Evolutionary conservation across 331 rosid genomes (phyloP).

Genomic region (Telfairia occidentalis): DNA sequence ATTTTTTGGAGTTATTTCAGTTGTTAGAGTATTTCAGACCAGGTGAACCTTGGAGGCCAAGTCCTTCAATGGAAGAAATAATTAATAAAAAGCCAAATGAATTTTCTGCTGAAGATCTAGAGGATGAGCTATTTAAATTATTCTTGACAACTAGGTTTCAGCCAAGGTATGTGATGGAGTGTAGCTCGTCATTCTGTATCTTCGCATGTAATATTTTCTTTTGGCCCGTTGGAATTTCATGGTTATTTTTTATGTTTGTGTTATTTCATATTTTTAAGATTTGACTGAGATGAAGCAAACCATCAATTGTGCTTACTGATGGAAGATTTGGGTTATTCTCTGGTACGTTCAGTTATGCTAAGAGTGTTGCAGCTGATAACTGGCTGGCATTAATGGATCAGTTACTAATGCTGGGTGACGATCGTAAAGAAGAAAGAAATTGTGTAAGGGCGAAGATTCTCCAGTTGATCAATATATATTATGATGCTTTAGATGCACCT

Average conservation of each 20-base stretch:
- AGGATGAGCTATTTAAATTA: slow-evolving; percentile 41
- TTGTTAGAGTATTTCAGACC: slow-evolving; percentile 41
- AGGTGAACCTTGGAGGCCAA: slow-evolving; percentile 61
- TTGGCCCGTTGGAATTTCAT: background rate
- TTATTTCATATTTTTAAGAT: background rate
- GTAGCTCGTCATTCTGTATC: background rate
- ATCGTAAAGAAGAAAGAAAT: slow-evolving; percentile 19
- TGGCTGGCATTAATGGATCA: slow-evolving; percentile 67
- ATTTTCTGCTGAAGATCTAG: slow-evolving; percentile 28
- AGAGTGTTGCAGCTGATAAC: slow-evolving; percentile 45
- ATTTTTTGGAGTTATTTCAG: slow-evolving; percentile 40
- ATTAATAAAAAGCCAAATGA: slow-evolving; percentile 22
- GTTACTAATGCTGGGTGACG: slow-evolving; percentile 27
- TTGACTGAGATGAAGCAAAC: background rate
- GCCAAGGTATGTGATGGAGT: slow-evolving; percentile 44
- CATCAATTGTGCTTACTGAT: slow-evolving; percentile 1
- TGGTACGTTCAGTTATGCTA: slow-evolving; percentile 31
- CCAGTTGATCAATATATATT: slow-evolving; percentile 45
- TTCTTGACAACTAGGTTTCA: slow-evolving; percentile 50
- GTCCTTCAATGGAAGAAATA: slow-evolving; percentile 10
- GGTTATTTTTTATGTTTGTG: background rate
- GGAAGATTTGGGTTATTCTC: background rate
- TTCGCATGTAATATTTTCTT: background rate
- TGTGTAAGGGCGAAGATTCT: slow-evolving; percentile 30
- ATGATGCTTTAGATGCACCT: slow-evolving; percentile 67